phyloP scores from a whole-genome alignment of 2,329 filamentous ascomycete species.

The Leptographium wingfieldii region DNA sequence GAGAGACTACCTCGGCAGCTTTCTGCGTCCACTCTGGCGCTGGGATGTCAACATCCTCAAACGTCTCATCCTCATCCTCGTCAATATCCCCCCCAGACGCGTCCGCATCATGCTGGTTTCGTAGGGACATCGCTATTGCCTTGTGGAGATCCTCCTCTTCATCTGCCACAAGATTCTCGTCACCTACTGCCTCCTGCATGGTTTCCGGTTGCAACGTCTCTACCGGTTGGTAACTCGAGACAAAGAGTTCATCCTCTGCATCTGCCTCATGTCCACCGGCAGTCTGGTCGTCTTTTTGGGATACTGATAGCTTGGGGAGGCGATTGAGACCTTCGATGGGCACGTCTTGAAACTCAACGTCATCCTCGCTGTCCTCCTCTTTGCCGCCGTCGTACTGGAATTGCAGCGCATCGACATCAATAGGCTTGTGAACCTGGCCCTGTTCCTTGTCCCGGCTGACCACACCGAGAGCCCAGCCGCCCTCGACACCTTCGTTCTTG shows the following conservation, averaged over 20 bases:
- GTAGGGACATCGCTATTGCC: conserved; percentile 77
- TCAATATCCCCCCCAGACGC: conserved; percentile 10
- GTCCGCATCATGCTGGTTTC: conserved; percentile 40
- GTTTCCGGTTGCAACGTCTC: conserved; percentile 13
- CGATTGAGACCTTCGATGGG: conserved; percentile 83
- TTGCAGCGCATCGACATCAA: conserved; percentile 67
- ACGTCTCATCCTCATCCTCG: conserved; percentile 27
- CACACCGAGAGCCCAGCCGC: conserved; percentile 90
- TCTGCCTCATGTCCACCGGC: conserved; percentile 18
- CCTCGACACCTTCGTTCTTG: conserved; percentile 88
- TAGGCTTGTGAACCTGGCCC: conserved; percentile 73
- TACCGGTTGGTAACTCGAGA: conserved; percentile 20
- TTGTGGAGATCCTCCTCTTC: conserved; percentile 54
- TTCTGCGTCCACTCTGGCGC: conserved; percentile 45
- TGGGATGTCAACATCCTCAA: conserved; percentile 41
- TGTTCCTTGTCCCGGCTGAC: conserved; percentile 74
- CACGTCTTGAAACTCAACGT: conserved; percentile 74
- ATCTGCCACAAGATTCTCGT: conserved; percentile 17
- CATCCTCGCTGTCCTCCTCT: conserved; percentile 50
- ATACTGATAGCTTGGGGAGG: conserved; percentile 47
- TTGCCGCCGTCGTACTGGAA: conserved; percentile 47
- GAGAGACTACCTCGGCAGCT: conserved; percentile 32
- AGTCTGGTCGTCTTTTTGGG: conserved; percentile 5
- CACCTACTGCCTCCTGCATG: conserved; percentile 18
- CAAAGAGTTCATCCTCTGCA: conserved; percentile 43